A percentile compares a stretch with the other conserved stretches of the same genome.
Evolutionary conservation across 2,329 filamentous ascomycete species (phyloP).

Genomic region (Orbilia javanica): DNA sequence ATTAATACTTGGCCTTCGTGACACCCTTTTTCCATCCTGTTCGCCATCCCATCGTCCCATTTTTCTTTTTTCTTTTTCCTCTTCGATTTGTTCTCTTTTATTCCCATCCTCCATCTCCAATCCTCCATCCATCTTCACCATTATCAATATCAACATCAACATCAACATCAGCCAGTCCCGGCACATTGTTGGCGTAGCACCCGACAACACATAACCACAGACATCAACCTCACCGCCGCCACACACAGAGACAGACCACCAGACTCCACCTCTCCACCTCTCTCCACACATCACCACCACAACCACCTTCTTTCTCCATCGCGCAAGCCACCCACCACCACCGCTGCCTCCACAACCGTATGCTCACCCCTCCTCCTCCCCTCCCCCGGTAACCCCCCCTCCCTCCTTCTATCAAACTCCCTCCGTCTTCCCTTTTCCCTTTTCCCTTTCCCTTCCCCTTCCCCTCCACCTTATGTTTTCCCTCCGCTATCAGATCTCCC

Average conservation of each 20-base stretch:
- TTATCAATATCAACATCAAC: no score
- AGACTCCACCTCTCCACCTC: constrained; percentile 8
- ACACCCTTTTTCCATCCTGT: no score
- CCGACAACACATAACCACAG: not conserved
- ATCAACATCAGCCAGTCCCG: no score
- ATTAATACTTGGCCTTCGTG: no score
- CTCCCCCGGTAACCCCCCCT: not conserved
- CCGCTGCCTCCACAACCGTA: not conserved
- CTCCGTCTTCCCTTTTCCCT: not conserved
- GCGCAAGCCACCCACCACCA: constrained; percentile 1
- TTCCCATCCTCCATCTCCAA: no score
- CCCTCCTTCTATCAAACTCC: not conserved
- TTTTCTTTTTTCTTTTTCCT: not conserved
- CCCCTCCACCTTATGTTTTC: not conserved
- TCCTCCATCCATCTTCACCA: no score
- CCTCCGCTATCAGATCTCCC: no score
- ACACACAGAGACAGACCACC: no score
- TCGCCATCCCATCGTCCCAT: not conserved
- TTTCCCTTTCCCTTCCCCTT: not conserved
- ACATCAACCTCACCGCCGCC: constrained; percentile 9
- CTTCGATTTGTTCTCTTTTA: no score
- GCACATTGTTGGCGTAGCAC: not conserved
- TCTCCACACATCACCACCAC: constrained; percentile 34
- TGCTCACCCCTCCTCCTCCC: constrained; percentile 3
- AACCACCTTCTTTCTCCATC: constrained; percentile 19